Evolutionary conservation across 441 rosid genomes (phyloP), one percentile per base, ranked within the genome.

Genomic region (Pelargonium citronellum): DNA sequence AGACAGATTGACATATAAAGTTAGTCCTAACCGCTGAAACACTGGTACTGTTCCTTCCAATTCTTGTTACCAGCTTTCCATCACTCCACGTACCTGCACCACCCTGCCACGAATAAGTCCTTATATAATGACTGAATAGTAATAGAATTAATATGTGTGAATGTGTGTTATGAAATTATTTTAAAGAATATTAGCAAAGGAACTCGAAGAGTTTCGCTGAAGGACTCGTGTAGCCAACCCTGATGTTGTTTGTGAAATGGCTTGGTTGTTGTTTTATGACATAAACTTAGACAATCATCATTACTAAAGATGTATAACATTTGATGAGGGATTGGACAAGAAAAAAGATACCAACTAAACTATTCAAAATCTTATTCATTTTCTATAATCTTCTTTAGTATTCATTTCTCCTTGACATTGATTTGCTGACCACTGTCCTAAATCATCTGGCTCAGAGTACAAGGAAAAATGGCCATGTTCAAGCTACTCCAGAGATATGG

Each of bases 1-100:
- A 60, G 19, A 61, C 9, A 46, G 43, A 55, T 70, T 65, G 17
- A 70, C 66, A 64, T 1, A 53, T 51, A 71, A n/a, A 69, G 47
- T 39, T 37, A 73, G 77, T 75, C 17, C 89, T 85, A 73, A 94
- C 99, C 74, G 92, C 91, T 75, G 87, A 80, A 72, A 94, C 99
- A 71, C 94, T 83, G 72, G 80, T 86, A 51, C 88, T 87, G 81
- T 94, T 94, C 83, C 91, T 91, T 74, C 99, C 99, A 67, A 90
- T 94, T 78, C 97, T 90, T 53, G 99, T 94, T 46, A 94, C 95
- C 58, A 94, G 92, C 84, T 94, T 94, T 75, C 97, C 97, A 79
- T 94, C 99, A 74, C 99, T 94, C 99, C 99, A 94, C 39, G 99
- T 87, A 89, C 99, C 99, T 90, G 99, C 99, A 89, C 96, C 97